Conservation (phyloP, 805 yeast species). For the Geotrichum ghanense region DNA sequence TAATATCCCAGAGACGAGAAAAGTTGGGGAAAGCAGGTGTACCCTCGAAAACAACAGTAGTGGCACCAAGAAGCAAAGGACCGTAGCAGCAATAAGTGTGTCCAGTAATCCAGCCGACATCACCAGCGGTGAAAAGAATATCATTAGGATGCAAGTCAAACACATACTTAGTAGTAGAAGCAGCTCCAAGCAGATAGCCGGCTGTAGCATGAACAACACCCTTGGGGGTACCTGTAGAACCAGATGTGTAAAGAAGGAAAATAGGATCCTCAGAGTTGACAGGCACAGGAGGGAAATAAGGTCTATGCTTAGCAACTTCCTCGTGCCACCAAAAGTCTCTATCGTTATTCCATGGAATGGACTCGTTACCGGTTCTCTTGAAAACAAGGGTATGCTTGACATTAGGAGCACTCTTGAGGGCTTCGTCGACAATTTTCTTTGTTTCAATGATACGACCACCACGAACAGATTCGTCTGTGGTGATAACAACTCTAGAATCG, state of each 20-base stretch:
- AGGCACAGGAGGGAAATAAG: slow-evolving; percentile 63
- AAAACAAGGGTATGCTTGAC: slow-evolving; percentile 62
- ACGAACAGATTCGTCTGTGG: slow-evolving; percentile 73
- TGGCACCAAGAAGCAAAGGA: slow-evolving; percentile 63
- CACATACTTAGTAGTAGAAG: slow-evolving; percentile 60
- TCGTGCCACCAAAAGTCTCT: slow-evolving; percentile 74
- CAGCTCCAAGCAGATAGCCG: slow-evolving; percentile 66
- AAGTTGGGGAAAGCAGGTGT: slow-evolving; percentile 79
- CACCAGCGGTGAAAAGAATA: slow-evolving; percentile 76
- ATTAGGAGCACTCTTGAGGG: slow-evolving; percentile 51
- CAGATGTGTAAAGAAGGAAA: slow-evolving; percentile 73
- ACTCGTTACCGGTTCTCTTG: slow-evolving; percentile 57
- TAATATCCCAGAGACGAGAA: slow-evolving; percentile 76
- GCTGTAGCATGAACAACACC: slow-evolving; percentile 78
- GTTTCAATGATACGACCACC: slow-evolving; percentile 76
- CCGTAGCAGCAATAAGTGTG: slow-evolving; percentile 79
- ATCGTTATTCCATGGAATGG: slow-evolving; percentile 37
- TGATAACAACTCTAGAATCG: slow-evolving; percentile 56
- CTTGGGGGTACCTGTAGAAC: slow-evolving; percentile 83
- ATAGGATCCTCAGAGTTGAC: slow-evolving; percentile 74
- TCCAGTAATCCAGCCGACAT: slow-evolving; percentile 88
- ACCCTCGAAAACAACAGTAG: slow-evolving; percentile 75
- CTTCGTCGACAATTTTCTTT: slow-evolving; percentile 75
- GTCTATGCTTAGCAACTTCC: slow-evolving; percentile 52
- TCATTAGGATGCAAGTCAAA: slow-evolving; percentile 71